phyloP scores from a whole-genome alignment of 2,329 filamentous ascomycete species.

The Stagonosporopsis chrysanthemi region DNA sequence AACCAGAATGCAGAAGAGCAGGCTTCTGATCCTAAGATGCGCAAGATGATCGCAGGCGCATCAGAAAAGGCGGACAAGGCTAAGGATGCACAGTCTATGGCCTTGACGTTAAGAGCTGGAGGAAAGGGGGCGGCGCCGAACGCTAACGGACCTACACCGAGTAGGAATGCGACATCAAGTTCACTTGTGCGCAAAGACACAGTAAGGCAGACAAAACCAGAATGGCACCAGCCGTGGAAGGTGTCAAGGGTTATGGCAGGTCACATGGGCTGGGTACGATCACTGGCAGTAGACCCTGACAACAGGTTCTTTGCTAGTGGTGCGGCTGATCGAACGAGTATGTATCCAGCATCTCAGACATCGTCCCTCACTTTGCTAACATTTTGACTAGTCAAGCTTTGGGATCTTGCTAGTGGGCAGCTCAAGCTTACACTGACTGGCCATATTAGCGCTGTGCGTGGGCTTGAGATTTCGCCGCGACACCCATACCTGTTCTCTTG shows the following conservation, averaged over 20 bases:
- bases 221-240: constrained; percentile 99
- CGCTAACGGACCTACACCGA: constrained; percentile 62
- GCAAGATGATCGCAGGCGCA: constrained; percentile 72
- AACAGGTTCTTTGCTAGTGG: constrained; percentile 98
- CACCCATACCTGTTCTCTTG: constrained; percentile 98
- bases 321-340: constrained; percentile 81
- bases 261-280: constrained; percentile 87
- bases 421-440: constrained; percentile 42
- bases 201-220: constrained; percentile 75
- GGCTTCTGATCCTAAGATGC: constrained; percentile 63
- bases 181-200: constrained; percentile 70
- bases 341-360: not conserved
- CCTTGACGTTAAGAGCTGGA: constrained; percentile 62
- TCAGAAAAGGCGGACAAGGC: constrained; percentile 57
- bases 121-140: constrained; percentile 59
- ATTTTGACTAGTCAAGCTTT: constrained; percentile 75
- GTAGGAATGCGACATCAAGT: constrained; percentile 59
- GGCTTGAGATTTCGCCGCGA: constrained; percentile 87
- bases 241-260: constrained; percentile 96
- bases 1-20: constrained; percentile 56
- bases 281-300: constrained; percentile 82
- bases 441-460: constrained; percentile 53
- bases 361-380: constrained; percentile 3
- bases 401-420: constrained; percentile 85
- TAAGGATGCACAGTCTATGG: constrained; percentile 60